Evolutionary conservation across 192 early-diverging fungal genomes (phyloP), one percentile per base, ranked within the genome.

Genomic region (Cladochytrium replicatum): DNA sequence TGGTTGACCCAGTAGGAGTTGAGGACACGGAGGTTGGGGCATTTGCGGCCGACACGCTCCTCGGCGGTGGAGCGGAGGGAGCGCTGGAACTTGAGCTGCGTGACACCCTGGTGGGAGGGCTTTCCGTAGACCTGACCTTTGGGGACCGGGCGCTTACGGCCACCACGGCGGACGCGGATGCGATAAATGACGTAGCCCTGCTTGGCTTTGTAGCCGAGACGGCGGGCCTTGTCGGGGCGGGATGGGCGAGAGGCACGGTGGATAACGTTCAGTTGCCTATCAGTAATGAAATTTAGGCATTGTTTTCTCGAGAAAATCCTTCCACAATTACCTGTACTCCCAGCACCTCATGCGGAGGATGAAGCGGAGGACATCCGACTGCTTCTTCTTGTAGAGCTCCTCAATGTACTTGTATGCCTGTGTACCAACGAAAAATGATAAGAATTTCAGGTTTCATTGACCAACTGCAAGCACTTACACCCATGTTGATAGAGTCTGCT

Each of bases 1-100:
- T 71, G 62, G 85, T 99, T 99, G 52, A 99, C 85, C 95, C 95
- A 99, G 87, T 99, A 99, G 47, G 90, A 93, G 89, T 94, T 99
- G 52, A 99, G 77, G 48, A 99, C 93, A 57, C 95, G 89, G 69
- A 99, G 78, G 83, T 96, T 96, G 54, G 74, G 79, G 78, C 95
- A 99, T 72, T 82, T 88, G 71, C 87, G 84, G 60, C 91, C 95
- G 52, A 94, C 89, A 77, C 95, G 91, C 80, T 94, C 88, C 77
- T 99, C 95, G 58, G 93, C 95, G 52, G 85, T 89, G 47, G 87
- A 71, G 54, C 84, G 85, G 68, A 88, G 82, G 41, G 95, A 87
- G 60, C 90, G 85, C 74, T 96, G 89, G 82, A 87, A 92, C 85
- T 99, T 99, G 72, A 99, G 87, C 78, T 95, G 85, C 82, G 83